Evolutionary conservation across 306 rosid species (phyloP).

Genomic region (Quercus mongolica): DNA sequence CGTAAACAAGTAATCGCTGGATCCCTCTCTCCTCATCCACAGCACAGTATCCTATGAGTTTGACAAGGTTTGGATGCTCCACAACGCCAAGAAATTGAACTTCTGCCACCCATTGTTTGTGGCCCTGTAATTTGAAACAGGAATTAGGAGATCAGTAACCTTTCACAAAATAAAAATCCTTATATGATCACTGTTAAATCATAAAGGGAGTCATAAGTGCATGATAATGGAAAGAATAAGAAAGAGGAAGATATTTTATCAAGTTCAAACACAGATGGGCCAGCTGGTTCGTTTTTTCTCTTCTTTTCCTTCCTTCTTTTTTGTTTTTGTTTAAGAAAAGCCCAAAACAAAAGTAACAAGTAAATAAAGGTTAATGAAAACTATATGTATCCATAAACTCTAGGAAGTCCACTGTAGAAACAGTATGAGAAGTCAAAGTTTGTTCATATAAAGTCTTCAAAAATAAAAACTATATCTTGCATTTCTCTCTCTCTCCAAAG

Average conservation of each 20-base stretch:
- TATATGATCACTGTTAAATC: background rate
- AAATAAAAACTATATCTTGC: too few species aligned
- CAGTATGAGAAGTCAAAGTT: too few species aligned
- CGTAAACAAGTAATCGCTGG: conserved; percentile 79
- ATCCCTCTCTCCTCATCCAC: conserved; percentile 78
- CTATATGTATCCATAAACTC: too few species aligned
- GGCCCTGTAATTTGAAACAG: conserved; percentile 46
- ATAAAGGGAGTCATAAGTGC: background rate
- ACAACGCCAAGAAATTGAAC: conserved; percentile 83
- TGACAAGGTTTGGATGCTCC: conserved; percentile 82
- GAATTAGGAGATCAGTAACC: background rate
- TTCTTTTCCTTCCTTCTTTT: background rate
- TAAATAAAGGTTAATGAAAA: too few species aligned
- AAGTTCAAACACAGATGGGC: background rate
- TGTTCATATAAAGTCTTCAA: too few species aligned
- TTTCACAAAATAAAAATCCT: background rate
- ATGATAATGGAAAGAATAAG: background rate
- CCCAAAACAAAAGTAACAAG: too few species aligned
- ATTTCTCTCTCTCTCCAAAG: too few species aligned
- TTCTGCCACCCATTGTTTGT: conserved; percentile 83
- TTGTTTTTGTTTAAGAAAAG: background rate
- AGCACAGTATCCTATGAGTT: conserved; percentile 79
- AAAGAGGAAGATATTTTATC: background rate
- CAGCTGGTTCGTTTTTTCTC: background rate
- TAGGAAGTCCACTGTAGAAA: too few species aligned